These are phyloP conservation scores for Viridothelium virens DNA, from an alignment of 495 filamentous ascomycete genomes.

Conservation along the genomic window DNA sequence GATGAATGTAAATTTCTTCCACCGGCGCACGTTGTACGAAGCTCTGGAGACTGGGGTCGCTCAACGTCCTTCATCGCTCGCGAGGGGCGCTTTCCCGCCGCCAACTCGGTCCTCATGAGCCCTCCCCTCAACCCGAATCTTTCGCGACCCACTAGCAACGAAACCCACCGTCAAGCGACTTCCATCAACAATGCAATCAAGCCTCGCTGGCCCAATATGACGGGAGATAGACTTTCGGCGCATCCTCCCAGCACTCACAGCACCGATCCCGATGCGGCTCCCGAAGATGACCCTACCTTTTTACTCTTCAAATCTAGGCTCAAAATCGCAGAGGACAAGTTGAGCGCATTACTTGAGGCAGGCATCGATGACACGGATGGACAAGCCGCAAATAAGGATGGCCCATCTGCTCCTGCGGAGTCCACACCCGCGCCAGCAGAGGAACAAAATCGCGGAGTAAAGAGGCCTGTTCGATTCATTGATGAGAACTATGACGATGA, in stretches of 20 bases:
- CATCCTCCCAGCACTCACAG: conserved; percentile 23
- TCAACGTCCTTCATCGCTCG: conserved; percentile 7
- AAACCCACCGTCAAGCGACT: conserved; percentile 26
- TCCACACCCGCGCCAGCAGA: not conserved
- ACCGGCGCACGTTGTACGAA: conserved; percentile 27
- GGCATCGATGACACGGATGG: not conserved
- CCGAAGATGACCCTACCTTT: conserved; percentile 58
- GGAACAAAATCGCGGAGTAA: conserved; percentile 27
- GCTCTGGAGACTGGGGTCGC: conserved; percentile 28
- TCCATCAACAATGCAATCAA: conserved; percentile 23
- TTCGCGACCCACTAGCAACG: conserved; percentile 26
- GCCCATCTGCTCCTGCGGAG: not conserved
- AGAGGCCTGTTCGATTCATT: conserved; percentile 56
- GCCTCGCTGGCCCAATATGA: conserved; percentile 30
- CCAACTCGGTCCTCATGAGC: conserved; percentile 7
- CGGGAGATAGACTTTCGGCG: conserved; percentile 28
- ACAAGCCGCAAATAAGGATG: conserved; percentile 1
- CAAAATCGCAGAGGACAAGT: conserved; percentile 42
- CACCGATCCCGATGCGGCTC: conserved; percentile 27
- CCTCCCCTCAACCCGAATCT: conserved; percentile 19
- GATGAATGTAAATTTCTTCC: conserved; percentile 10
- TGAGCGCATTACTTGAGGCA: conserved; percentile 3
- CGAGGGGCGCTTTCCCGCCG: conserved; percentile 14
- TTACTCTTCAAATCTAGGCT: conserved; percentile 55
- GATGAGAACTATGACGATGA: conserved; percentile 85